These are phyloP conservation scores for Crotalaria pallida DNA, from an alignment of 306 rosid genomes.

Conservation along the genomic window DNA sequence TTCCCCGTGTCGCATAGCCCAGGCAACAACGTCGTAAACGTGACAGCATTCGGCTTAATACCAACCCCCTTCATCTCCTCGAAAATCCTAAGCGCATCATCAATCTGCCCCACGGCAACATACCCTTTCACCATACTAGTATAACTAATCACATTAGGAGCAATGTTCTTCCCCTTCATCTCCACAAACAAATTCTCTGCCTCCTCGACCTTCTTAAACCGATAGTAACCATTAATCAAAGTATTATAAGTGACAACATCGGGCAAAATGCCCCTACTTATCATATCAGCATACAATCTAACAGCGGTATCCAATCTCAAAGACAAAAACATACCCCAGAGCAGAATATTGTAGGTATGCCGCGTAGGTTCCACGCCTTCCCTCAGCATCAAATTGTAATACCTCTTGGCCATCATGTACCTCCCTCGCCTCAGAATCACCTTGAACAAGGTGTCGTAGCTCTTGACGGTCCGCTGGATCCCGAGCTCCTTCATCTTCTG, in stretches of 20 bases:
- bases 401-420: constrained; percentile 88
- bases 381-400: constrained; percentile 68
- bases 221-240: constrained; percentile 70
- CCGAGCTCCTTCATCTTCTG: constrained; percentile 70
- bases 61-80: constrained; percentile 71
- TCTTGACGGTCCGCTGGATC: constrained; percentile 46
- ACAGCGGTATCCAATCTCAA: constrained; percentile 73
- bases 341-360: constrained; percentile 65
- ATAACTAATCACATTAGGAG: constrained; percentile 72
- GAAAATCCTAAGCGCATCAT: constrained; percentile 50
- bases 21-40: constrained; percentile 68
- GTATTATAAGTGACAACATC: constrained; percentile 80
- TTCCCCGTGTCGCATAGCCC: constrained; percentile 74
- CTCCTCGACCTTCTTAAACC: constrained; percentile 76
- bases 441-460: constrained; percentile 73
- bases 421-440: constrained; percentile 68
- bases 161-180: constrained; percentile 66
- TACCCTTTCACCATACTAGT: constrained; percentile 82
- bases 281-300: constrained; percentile 81
- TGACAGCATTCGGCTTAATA: constrained; percentile 69
- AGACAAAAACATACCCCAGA: constrained; percentile 90
- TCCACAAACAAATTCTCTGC: constrained; percentile 70
- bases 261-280: constrained; percentile 45
- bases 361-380: constrained; percentile 81
- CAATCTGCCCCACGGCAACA: constrained; percentile 52